These are phyloP conservation scores for Cystobasidium slooffiae DNA, from an alignment of 1,284 basidiomycete genomes.

Conservation along the genomic window DNA sequence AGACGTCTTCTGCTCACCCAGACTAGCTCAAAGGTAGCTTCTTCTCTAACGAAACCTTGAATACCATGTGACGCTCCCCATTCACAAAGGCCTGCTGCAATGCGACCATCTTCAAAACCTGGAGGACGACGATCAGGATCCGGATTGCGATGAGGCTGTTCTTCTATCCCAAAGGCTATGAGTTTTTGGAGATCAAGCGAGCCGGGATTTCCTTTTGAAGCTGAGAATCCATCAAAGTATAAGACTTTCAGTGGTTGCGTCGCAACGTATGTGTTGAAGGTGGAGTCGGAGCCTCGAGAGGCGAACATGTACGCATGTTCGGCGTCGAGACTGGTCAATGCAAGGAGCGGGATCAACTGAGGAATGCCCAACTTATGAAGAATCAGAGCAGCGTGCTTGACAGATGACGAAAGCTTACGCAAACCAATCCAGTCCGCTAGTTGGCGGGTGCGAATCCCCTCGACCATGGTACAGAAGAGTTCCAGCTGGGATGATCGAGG, in stretches of 20 bases:
- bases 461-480: constrained; percentile 12
- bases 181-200: constrained; percentile 16
- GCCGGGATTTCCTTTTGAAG: constrained; percentile 29
- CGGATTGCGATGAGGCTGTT: no score
- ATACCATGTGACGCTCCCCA: constrained; percentile 11
- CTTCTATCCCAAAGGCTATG: neutral
- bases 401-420: constrained; percentile 5
- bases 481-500: constrained; percentile 5
- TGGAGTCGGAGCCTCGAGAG: constrained; percentile 1
- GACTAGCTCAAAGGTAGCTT: constrained; percentile 15
- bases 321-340: neutral
- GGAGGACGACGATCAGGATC: neutral
- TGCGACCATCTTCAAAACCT: constrained; percentile 6
- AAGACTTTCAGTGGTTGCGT: constrained; percentile 4
- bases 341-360: neutral
- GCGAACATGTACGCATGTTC: constrained; percentile 28
- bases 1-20: neutral
- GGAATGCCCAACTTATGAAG: neutral
- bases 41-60: constrained; percentile 16
- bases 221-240: constrained; percentile 23
- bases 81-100: constrained; percentile 1
- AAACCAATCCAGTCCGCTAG: constrained; percentile 16
- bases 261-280: constrained; percentile 26
- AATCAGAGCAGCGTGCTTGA: neutral
- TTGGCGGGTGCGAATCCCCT: neutral